Percentiles rank a stretch among this genome's conserved stretches.
phyloP scores from a whole-genome alignment of 2,329 filamentous ascomycete genomes.

The Colletotrichum sp. region DNA sequence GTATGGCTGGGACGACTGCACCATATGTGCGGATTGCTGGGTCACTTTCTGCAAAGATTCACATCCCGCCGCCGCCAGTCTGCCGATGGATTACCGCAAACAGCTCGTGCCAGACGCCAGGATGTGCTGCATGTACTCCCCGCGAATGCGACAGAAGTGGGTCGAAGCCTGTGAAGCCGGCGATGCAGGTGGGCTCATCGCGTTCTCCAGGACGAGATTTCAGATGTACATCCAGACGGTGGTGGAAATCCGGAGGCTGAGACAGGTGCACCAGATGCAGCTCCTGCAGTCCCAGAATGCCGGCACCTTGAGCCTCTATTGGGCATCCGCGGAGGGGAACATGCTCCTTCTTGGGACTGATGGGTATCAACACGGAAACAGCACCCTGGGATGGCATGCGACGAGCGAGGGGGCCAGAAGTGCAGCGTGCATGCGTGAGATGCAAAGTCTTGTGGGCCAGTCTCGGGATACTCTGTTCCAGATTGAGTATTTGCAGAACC shows the following conservation, averaged over 20 bases:
- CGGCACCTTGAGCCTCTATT: background rate
- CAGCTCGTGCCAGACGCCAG: background rate
- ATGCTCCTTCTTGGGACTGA: background rate
- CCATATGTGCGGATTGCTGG: constrained; percentile 22
- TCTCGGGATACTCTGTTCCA: background rate
- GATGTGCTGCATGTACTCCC: constrained; percentile 23
- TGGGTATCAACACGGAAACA: background rate
- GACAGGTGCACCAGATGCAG: background rate
- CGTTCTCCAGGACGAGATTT: background rate
- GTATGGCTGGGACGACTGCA: constrained; percentile 23
- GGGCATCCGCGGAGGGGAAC: no score
- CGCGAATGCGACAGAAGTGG: constrained; percentile 20
- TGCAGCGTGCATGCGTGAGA: background rate
- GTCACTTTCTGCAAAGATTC: constrained; percentile 5
- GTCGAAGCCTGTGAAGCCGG: constrained; percentile 3
- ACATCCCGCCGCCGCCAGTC: background rate
- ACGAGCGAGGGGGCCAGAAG: background rate
- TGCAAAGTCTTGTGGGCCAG: accelerated
- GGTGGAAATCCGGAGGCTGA: background rate
- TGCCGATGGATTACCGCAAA: background rate
- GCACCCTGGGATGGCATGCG: background rate
- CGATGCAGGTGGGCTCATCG: background rate
- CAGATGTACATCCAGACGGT: background rate
- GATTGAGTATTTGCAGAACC: background rate
- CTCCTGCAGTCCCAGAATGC: background rate